Conservation (phyloP, 352 stramenopile species). For the Blastocystis sp. region DNA sequence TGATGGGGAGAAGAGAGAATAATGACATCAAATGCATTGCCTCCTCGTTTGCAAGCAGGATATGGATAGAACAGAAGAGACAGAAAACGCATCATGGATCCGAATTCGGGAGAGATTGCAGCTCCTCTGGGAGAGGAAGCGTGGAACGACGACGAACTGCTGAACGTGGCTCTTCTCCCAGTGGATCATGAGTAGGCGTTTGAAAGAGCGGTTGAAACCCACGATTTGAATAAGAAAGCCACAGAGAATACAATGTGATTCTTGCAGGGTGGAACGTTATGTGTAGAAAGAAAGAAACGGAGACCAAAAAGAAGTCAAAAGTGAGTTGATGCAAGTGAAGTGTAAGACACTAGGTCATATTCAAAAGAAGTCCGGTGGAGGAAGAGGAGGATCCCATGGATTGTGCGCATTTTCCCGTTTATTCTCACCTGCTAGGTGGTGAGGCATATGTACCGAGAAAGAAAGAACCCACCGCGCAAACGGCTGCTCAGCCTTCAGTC, state of each 20-base stretch:
- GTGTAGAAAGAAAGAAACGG: conserved; percentile 3
- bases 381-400: conserved; percentile 9
- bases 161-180: conserved; percentile 5
- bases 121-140: conserved; percentile 47
- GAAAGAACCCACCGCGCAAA: not conserved
- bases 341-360: conserved; percentile 32
- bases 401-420: not conserved
- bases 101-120: conserved; percentile 9
- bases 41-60: too few species aligned
- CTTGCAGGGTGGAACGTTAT: not conserved
- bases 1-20: too few species aligned
- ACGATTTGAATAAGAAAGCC: conserved; percentile 5
- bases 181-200: conserved; percentile 23
- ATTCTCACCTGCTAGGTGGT: not conserved
- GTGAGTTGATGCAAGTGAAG: not conserved
- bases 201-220: conserved; percentile 28
- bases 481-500: not conserved
- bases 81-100: not conserved
- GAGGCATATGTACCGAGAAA: not conserved
- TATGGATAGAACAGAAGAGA: too few species aligned
- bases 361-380: conserved; percentile 15
- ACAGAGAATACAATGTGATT: not conserved
- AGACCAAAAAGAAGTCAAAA: conserved; percentile 34
- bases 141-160: conserved; percentile 41
- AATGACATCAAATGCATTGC: too few species aligned